Evolutionary conservation across 257 asterid species (phyloP).

Genomic region (Solanum raphanifolium): DNA sequence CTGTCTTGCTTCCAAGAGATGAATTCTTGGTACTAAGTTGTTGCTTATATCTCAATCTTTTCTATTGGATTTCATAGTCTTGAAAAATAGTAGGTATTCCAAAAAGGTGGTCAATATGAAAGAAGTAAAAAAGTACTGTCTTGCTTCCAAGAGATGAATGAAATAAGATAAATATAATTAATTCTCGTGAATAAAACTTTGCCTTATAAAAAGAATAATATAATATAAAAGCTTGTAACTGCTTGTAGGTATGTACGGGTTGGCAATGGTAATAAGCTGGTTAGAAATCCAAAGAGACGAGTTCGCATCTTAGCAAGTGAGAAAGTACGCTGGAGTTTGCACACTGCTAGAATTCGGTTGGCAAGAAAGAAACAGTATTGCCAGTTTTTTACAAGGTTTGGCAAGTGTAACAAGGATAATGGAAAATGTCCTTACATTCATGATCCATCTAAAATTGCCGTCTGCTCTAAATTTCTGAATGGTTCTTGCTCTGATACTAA

Average conservation of each 20-base stretch:
- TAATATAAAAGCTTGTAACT: conserved; percentile 3
- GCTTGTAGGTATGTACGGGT: conserved; percentile 67
- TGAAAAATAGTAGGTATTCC: neutral
- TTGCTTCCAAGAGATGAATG: neutral
- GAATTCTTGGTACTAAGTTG: neutral
- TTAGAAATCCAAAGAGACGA: conserved; percentile 90
- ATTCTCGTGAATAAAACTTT: neutral
- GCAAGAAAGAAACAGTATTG: conserved; percentile 76
- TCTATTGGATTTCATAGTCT: neutral
- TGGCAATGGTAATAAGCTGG: conserved; percentile 88
- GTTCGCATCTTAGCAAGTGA: conserved; percentile 77
- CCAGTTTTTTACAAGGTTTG: conserved; percentile 89
- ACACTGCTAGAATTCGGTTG: conserved; percentile 83
- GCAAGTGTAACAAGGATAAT: conserved; percentile 84
- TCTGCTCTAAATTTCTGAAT: conserved; percentile 82
- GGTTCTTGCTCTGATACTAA: conserved; percentile 58
- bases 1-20: neutral
- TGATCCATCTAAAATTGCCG: conserved; percentile 79
- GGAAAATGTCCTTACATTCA: conserved; percentile 83
- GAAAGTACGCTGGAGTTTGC: conserved; percentile 95
- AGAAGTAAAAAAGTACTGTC: neutral
- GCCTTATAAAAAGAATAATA: neutral
- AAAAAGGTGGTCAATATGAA: neutral
- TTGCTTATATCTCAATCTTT: neutral
- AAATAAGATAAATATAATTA: neutral